Conservation (phyloP, 1,284 basidiomycete genomes). For the Boletellus deceptivus region DNA sequence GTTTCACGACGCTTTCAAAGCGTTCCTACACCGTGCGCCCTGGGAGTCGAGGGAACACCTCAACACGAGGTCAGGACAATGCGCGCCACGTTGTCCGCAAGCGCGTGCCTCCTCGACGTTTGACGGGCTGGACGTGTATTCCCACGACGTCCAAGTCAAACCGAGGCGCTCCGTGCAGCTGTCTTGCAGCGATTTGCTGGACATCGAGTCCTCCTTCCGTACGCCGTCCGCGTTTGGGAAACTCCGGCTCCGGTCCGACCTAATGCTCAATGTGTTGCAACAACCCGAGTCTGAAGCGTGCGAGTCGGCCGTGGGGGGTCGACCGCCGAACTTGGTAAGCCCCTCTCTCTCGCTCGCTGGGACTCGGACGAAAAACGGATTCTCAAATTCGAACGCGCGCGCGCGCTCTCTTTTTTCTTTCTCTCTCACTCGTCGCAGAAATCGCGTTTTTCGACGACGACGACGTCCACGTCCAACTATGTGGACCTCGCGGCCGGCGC, state of each 20-base stretch:
- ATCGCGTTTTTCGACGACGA: constrained; percentile 52
- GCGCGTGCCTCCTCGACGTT: constrained; percentile 37
- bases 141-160: constrained; percentile 21
- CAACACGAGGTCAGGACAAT: constrained; percentile 8
- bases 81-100: constrained; percentile 9
- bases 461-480: constrained; percentile 49
- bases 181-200: constrained; percentile 27
- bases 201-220: constrained; percentile 22
- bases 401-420: neutral
- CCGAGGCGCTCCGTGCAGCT: constrained; percentile 19
- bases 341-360: neutral
- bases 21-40: constrained; percentile 26
- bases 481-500: constrained; percentile 32
- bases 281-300: constrained; percentile 12
- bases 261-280: constrained; percentile 20
- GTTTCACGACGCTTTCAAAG: constrained; percentile 33
- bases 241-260: constrained; percentile 20
- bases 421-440: constrained; percentile 35
- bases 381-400: neutral
- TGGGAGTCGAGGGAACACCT: constrained; percentile 20
- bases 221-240: constrained; percentile 15
- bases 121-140: constrained; percentile 35
- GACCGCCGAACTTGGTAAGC: constrained; percentile 21
- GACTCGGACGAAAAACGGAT: neutral
- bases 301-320: constrained; percentile 2